Evolutionary conservation across 164 flowering plant genomes (phyloP).

Genomic region (Litsea cubeba): DNA sequence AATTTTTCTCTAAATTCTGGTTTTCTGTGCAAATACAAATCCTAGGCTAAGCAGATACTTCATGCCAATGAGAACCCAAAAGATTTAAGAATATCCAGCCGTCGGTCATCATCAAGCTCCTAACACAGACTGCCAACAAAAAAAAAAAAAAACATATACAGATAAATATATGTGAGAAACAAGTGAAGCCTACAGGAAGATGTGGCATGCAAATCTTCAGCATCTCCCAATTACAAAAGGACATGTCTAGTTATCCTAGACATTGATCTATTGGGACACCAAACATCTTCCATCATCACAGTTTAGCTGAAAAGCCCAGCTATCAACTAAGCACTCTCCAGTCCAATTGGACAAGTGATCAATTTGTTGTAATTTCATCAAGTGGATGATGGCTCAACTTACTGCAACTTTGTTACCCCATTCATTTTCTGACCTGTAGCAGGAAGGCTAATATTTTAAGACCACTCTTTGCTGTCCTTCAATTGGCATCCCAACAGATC

Average conservation of each 20-base stretch:
- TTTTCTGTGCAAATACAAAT: neutral
- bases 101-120: neutral
- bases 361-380: neutral
- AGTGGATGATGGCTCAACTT: neutral
- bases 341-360: neutral
- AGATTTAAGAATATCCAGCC: neutral
- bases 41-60: neutral
- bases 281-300: neutral
- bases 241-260: neutral
- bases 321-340: neutral
- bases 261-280: neutral
- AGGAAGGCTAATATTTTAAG: neutral
- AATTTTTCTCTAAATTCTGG: neutral
- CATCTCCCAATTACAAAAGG: neutral
- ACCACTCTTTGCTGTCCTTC: neutral
- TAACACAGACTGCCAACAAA: conserved; percentile 6
- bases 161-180: neutral
- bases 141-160: neutral
- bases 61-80: neutral
- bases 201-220: neutral
- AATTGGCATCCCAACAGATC: neutral
- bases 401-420: neutral
- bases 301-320: no score
- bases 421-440: neutral
- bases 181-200: neutral